Base-by-base conservation (phyloP, 352 stramenopile genomes). In the Phytophthora vignae region DNA sequence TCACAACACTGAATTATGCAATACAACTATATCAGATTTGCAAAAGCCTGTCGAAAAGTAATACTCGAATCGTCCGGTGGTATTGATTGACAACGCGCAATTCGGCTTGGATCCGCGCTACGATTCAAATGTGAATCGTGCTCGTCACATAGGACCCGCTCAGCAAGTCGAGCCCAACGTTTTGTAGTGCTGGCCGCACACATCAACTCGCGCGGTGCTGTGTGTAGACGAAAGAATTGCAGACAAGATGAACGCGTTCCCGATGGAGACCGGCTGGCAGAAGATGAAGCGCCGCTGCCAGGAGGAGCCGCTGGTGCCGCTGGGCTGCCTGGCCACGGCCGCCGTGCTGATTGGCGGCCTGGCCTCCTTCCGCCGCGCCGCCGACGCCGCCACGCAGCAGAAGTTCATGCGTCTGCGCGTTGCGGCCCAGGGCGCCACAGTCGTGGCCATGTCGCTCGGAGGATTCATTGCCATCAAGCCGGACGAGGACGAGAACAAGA, bases 331-430 rank as follows among this genome's bases (percentile, higher is more conserved):
- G 21, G 78, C 83, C 42, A 95, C 88, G 14, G 81, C 79, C 1
- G 86, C 69, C 5, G 86, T 92, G 59, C 76, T 95, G 25, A 61
- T 82, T 0, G 86, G 87, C 31, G 88, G 87, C 2, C 66, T 95
- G 62, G 75, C 79, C 15, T 92, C 85, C 19, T 95, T 95, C 66
- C 76, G 85, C 33, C 80, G 77, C 40, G 82, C 83, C 17, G 82
- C 86, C 19, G 87, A 95, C 64, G 74, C 82, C 27, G 74, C 66
- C 31, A 93, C 85, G n/a, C 88, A 95, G 77, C 87, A 95, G 74
- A 85, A 84, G 58, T 94, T 82, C 76, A 95, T 95, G 88, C 87
- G 88, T 53, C 77, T 89, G 48, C 83, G 88, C 19, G 83, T 95
- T 42, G 57, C 84, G 9, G 87, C 87, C 22, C 88, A 95, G 53